Evolutionary conservation across 108 stramenopile genomes (phyloP).

Genomic region (Seminavis robusta): DNA sequence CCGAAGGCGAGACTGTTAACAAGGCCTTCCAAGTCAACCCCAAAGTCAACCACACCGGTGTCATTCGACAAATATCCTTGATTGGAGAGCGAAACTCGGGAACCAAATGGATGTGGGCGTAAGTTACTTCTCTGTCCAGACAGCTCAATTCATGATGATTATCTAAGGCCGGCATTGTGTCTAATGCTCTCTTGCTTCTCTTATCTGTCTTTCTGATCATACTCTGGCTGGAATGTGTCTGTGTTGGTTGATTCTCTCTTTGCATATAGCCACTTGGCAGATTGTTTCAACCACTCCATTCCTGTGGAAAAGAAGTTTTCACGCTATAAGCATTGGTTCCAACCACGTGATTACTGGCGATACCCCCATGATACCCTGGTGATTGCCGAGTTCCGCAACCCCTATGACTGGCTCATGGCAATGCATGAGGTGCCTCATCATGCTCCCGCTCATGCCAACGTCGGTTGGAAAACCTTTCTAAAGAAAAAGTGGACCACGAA

Average conservation of each 20-base stretch:
- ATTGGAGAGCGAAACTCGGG: constrained; percentile 84
- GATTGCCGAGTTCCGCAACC: constrained; percentile 80
- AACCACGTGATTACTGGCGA: constrained; percentile 30
- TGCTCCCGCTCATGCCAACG: constrained; percentile 35
- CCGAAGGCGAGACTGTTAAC: too few relatives aligned
- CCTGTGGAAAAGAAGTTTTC: constrained; percentile 42
- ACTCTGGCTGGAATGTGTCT: too few relatives aligned
- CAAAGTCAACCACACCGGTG: too few relatives aligned
- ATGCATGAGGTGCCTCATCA: constrained; percentile 65
- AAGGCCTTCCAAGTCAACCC: too few relatives aligned
- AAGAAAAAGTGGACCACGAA: constrained; percentile 79
- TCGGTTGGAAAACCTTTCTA: constrained; percentile 72
- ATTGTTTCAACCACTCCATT: constrained; percentile 8
- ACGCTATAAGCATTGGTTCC: constrained; percentile 83
- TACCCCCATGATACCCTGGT: constrained; percentile 43
- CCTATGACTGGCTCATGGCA: constrained; percentile 67
- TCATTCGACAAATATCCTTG: too few relatives aligned
- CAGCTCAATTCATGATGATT: neutral
- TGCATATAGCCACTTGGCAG: neutral
- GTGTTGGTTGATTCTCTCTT: too few relatives aligned
- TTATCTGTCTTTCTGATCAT: too few relatives aligned
- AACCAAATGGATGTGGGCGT: constrained; percentile 79
- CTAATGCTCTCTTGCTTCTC: too few relatives aligned
- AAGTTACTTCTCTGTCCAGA: constrained; percentile 11
- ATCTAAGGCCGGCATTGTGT: too few relatives aligned